phyloP scores from a whole-genome alignment of 164 flowering plant species.

The Tinospora cordifolia region DNA sequence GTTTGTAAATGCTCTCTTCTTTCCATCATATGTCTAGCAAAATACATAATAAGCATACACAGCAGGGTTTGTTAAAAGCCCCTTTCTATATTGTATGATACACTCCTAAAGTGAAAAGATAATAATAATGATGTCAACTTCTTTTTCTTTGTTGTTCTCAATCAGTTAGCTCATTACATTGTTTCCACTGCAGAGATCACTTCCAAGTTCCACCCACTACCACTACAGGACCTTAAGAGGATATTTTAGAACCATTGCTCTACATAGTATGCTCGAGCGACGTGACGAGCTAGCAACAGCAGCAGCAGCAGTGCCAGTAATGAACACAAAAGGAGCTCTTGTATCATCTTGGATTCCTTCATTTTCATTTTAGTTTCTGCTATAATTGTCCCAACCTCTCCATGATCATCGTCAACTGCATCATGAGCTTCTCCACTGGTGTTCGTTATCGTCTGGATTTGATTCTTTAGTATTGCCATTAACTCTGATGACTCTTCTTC shows the following conservation, averaged over 20 bases:
- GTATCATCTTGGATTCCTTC: neutral
- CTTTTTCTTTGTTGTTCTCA: neutral
- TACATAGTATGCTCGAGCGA: neutral
- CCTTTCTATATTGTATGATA: neutral
- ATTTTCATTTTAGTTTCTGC: neutral
- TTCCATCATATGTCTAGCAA: neutral
- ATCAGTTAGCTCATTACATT: neutral
- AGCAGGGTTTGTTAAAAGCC: neutral
- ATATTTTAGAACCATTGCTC: neutral
- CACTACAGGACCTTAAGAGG: neutral
- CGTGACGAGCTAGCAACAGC: neutral
- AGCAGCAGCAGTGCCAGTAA: neutral
- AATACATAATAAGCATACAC: neutral
- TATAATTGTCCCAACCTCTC: neutral
- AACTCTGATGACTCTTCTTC: conserved; percentile 12
- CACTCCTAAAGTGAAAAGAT: neutral
- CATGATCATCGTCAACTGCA: neutral
- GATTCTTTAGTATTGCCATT: conserved; percentile 7
- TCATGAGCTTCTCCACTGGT: neutral
- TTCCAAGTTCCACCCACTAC: neutral
- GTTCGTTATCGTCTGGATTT: neutral
- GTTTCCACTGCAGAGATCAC: too few species aligned
- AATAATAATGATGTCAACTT: neutral
- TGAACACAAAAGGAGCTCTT: neutral
- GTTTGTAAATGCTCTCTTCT: neutral